Evolutionary conservation across 2,329 filamentous ascomycete species (phyloP), one percentile per base, ranked within the genome.

Genomic region (Xylariales sp.): DNA sequence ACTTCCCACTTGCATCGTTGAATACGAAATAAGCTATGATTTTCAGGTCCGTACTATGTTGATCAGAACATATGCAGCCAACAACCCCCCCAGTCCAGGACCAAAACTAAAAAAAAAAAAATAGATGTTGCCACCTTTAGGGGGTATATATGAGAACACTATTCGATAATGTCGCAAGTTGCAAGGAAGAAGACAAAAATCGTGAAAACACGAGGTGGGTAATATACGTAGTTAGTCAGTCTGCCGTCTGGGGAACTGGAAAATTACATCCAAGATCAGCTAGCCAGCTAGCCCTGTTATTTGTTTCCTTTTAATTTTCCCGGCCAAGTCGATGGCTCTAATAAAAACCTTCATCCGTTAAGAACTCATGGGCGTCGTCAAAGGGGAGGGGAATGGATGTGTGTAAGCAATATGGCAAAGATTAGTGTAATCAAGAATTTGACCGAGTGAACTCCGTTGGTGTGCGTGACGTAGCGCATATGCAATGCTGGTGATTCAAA

Each of bases 401-500:
- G 55, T 59, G 41, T 65, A 69, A 70, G 63, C 69, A 70, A 69
- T 69, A 65, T 65, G 60, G 68, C 60, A 61, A 66, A 59, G 63
- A 67, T 56, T 54, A 60, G 50, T 65, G 60, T 64, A 66, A 66
- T 70, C 66, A 64, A 67, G 60, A 64, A 67, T 70, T 69, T 58
- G 69, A 57, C 69, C 69, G 69, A 69, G 60, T 62, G 55, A 70
- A 64, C 59, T 63, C 66, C 66, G 69, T 59, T 34, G 55, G 60
- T 45, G 57, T 63, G 58, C 48, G 58, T 65, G 68, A 68, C 58
- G 62, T 68, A 58, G 68, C 62, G 65, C 65, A 62, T 66, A 63
- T 68, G 68, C 68, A 61, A 65, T 68, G 58, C 49, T 65, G 62
- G 59, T 60, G 50, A 65, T 53, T 60, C 62, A 23, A 23, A 23